Evolutionary conservation across 192 early-diverging fungal genomes (phyloP).

Genomic region (Diversispora eburnea): DNA sequence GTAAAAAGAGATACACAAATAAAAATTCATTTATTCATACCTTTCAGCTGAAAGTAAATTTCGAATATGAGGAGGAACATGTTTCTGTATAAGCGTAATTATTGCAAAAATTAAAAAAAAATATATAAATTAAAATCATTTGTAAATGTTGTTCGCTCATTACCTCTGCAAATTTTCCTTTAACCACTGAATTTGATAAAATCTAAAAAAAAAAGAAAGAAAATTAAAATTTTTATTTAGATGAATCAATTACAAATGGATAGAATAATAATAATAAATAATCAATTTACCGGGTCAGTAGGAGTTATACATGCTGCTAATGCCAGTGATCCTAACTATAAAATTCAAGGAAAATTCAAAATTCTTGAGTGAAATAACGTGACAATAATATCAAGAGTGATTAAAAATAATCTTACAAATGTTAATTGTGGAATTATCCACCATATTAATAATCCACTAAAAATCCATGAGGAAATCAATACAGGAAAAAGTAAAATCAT

Average conservation of each 20-base stretch:
- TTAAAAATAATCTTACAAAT: constrained; percentile 44
- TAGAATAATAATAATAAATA: too few species aligned
- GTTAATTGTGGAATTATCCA: constrained; percentile 47
- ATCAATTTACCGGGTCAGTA: constrained; percentile 66
- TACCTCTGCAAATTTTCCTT: constrained; percentile 80
- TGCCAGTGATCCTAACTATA: constrained; percentile 66
- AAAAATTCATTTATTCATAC: constrained; percentile 22
- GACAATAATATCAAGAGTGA: constrained; percentile 1
- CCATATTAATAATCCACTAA: constrained; percentile 65
- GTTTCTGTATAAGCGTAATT: constrained; percentile 42
- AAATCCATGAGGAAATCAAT: constrained; percentile 78
- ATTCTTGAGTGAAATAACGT: constrained; percentile 8
- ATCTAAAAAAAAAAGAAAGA: constrained; percentile 16
- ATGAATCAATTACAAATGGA: too few species aligned
- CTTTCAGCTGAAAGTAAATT: constrained; percentile 74
- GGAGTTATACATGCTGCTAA: constrained; percentile 84
- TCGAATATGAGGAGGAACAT: constrained; percentile 73
- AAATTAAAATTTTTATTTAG: too few species aligned
- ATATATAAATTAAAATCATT: too few species aligned
- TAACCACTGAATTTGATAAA: constrained; percentile 89
- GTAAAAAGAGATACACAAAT: too few species aligned
- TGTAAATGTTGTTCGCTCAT: too few species aligned
- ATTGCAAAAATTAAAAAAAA: too few species aligned
- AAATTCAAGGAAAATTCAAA: not conserved
- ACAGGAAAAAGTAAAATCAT: constrained; percentile 72